These are phyloP conservation scores for Annulohypoxylon stygium DNA, from an alignment of 495 filamentous ascomycete species.

Conservation along the genomic window DNA sequence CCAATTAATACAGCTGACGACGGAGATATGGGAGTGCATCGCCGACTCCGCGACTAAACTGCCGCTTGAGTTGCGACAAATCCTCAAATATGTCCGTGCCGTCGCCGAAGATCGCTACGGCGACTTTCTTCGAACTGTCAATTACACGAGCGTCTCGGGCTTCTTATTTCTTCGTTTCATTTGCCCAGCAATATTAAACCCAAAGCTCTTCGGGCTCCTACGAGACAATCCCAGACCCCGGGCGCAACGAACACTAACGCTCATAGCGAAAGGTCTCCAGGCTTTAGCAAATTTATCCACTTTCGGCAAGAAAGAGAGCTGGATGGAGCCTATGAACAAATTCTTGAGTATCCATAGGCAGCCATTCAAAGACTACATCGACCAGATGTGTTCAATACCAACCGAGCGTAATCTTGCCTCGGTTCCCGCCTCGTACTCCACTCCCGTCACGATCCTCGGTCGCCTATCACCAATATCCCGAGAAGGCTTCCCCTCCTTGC, in stretches of 20 bases:
- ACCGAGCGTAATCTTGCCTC: constrained; percentile 72
- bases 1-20: constrained; percentile 79
- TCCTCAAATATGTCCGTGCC: constrained; percentile 92
- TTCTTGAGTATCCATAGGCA: constrained; percentile 74
- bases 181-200: constrained; percentile 94
- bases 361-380: constrained; percentile 88
- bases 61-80: constrained; percentile 85
- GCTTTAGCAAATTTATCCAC: constrained; percentile 92
- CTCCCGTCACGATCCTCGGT: constrained; percentile 89
- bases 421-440: constrained; percentile 89
- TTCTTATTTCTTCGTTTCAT: constrained; percentile 98
- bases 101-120: constrained; percentile 98
- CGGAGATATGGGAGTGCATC: constrained; percentile 87
- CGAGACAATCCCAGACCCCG: constrained; percentile 86
- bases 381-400: constrained; percentile 85
- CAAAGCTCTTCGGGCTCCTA: constrained; percentile 93
- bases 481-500: constrained; percentile 94
- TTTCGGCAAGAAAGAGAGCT: constrained; percentile 94
- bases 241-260: constrained; percentile 90
- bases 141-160: constrained; percentile 95
- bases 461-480: constrained; percentile 83
- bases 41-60: constrained; percentile 76
- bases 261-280: constrained; percentile 96
- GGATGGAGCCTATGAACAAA: constrained; percentile 99
- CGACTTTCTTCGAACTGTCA: constrained; percentile 91